Percentiles rank a stretch among this genome's conserved stretches.
phyloP scores from a whole-genome alignment of 179 eudicot species.

The Beta corolliflora region DNA sequence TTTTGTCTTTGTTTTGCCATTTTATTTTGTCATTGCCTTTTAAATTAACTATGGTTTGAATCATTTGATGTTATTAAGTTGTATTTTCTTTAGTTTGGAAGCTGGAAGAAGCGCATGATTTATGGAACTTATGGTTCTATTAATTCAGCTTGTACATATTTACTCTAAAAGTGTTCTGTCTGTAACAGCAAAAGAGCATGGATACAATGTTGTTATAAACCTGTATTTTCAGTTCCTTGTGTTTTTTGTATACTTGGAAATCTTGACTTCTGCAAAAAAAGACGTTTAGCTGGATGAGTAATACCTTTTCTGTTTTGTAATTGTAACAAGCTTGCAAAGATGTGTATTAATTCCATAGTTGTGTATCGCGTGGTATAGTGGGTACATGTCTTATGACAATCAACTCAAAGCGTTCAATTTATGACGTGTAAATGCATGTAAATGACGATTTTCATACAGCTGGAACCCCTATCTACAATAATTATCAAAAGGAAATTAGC shows the following conservation, averaged over 20 bases:
- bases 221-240: background rate
- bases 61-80: background rate
- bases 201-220: background rate
- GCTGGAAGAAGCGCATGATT: slow-evolving; percentile 3
- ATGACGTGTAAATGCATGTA: background rate
- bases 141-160: background rate
- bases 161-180: background rate
- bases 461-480: background rate
- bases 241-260: background rate
- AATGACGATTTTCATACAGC: background rate
- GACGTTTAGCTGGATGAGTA: background rate
- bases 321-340: background rate
- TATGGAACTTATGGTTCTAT: background rate
- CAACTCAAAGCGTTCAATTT: background rate
- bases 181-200: background rate
- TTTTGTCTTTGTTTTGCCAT: background rate
- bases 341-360: background rate
- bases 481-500: background rate
- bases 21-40: background rate
- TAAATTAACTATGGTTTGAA: background rate
- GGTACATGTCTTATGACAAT: background rate
- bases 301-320: background rate
- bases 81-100: background rate
- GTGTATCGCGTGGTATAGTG: background rate
- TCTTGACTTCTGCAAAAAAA: background rate